phyloP scores from a whole-genome alignment of 352 stramenopile genomes.

The Phytophthora colocasiae region DNA sequence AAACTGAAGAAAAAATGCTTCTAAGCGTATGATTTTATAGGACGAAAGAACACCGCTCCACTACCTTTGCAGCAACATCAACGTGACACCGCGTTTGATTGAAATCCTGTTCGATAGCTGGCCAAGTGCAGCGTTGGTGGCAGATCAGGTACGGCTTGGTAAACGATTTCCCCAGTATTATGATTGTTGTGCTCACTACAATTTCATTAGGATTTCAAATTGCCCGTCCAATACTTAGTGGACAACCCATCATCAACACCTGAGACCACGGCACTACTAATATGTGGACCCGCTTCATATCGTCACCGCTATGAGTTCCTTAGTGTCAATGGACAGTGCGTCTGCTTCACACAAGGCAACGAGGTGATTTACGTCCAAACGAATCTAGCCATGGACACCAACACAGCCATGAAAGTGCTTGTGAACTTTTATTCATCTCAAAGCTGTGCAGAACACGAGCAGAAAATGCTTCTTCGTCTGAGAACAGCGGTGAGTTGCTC shows the following conservation, averaged over 20 bases:
- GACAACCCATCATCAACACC: slow-evolving; percentile 63
- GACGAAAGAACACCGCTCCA: slow-evolving; percentile 66
- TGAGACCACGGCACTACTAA: slow-evolving; percentile 56
- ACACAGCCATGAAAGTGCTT: slow-evolving; percentile 57
- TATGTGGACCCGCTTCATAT: slow-evolving; percentile 70
- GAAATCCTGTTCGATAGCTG: slow-evolving; percentile 80
- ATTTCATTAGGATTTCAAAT: slow-evolving; percentile 56
- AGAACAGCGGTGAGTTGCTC: slow-evolving; percentile 43
- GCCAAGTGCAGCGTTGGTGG: slow-evolving; percentile 57
- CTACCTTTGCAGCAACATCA: slow-evolving; percentile 65
- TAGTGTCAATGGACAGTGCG: slow-evolving; percentile 36
- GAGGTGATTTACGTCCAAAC: slow-evolving; percentile 54
- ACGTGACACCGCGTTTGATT: slow-evolving; percentile 55
- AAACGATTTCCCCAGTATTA: background rate
- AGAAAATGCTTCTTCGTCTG: slow-evolving; percentile 47
- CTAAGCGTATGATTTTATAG: slow-evolving; percentile 25
- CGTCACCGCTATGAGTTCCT: slow-evolving; percentile 75
- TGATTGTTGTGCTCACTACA: background rate
- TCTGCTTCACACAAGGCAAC: slow-evolving; percentile 42
- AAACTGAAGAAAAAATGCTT: background rate
- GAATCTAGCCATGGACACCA: slow-evolving; percentile 66
- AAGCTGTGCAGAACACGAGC: slow-evolving; percentile 44
- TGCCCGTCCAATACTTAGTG: slow-evolving; percentile 77
- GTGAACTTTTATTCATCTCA: slow-evolving; percentile 67
- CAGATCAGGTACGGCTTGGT: slow-evolving; percentile 49